A percentile compares a stretch with the other conserved stretches of the same genome.
Evolutionary conservation across 1,284 basidiomycete species (phyloP).

Genomic region (Hypsizygus ulmarius): DNA sequence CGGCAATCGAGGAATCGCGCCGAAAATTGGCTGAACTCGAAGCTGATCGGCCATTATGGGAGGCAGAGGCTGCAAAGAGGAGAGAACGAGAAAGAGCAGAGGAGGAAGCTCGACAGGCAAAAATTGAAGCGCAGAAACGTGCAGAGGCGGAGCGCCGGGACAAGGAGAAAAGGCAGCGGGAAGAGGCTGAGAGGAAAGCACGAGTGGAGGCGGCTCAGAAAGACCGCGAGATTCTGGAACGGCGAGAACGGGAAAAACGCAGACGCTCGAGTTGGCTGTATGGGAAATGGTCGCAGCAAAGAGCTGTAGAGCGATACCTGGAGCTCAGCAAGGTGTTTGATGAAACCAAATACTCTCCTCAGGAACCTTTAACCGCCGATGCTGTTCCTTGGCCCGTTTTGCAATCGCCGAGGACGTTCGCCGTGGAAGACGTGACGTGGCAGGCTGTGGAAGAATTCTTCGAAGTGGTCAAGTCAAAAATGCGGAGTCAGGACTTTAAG

Average conservation of each 20-base stretch:
- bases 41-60: constrained; percentile 61
- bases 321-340: constrained; percentile 61
- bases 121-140: constrained; percentile 31
- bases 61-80: constrained; percentile 47
- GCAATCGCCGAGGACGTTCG: constrained; percentile 45
- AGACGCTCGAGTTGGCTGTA: constrained; percentile 50
- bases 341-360: constrained; percentile 48
- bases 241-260: constrained; percentile 38
- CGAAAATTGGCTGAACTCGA: constrained; percentile 70
- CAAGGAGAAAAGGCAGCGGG: constrained; percentile 13
- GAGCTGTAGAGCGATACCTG: constrained; percentile 67
- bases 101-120: constrained; percentile 36
- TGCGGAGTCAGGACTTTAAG: constrained; percentile 60
- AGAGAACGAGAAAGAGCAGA: constrained; percentile 44
- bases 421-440: constrained; percentile 67
- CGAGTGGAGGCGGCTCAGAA: constrained; percentile 29
- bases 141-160: constrained; percentile 31
- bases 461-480: constrained; percentile 41
- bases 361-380: constrained; percentile 52
- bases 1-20: constrained; percentile 60
- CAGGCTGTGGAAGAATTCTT: constrained; percentile 70
- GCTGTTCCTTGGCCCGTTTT: constrained; percentile 73
- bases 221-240: constrained; percentile 5
- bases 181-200: constrained; percentile 27
- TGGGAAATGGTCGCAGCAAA: constrained; percentile 55